Base-by-base conservation (phyloP, 2,329 filamentous ascomycete species). In the Huntiella moniliformis region DNA sequence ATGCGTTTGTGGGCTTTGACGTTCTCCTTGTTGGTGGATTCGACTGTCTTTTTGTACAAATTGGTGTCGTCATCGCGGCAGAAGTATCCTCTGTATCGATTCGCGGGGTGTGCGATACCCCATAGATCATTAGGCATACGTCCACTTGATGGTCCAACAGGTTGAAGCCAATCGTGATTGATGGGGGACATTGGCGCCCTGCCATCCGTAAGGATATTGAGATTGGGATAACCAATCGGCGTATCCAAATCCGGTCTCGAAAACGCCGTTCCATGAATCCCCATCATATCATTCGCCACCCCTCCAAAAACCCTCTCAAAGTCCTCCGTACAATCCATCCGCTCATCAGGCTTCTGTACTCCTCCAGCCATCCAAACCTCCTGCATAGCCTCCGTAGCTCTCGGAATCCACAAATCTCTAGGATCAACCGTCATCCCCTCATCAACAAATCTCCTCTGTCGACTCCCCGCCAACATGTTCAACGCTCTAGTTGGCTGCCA, bases 201-300 rank as follows among this genome's bases (percentile, higher is more conserved):
- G 6, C 8, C 3, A 5, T 28, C 22, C 22, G 8, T 28, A 8
- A 28, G 6, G 22, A 28, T 7, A 28, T 28, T 28, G 8, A 28
- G 6, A 28, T 28, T 28, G 8, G 42, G 42, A 37, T 38, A 44
- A 4, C 42, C 38, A 41, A 48, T 41, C 10, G 33, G 18, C 38
- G 42, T 38, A 5, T 41, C 13, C n/a, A 15, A 11, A n/a, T 45
- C 31, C 10, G 38, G 31, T 3, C 46, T 37, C 17, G 40, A 38
- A 40, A 32, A 45, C n/a, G 42, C 42, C 12, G 16, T 15, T 7
- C 46, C 46, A 32, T 45, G 42, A 12, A 45, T 13, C 12, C 42
- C 42, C 31, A 17, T 16, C 8, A 48, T 11, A 37, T 48, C 42
- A 31, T 45, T 44, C 1, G 42, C 42, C 16, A 45, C 5, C 7